phyloP scores from a whole-genome alignment of 108 stramenopile genomes.

The Parmales sp. region DNA sequence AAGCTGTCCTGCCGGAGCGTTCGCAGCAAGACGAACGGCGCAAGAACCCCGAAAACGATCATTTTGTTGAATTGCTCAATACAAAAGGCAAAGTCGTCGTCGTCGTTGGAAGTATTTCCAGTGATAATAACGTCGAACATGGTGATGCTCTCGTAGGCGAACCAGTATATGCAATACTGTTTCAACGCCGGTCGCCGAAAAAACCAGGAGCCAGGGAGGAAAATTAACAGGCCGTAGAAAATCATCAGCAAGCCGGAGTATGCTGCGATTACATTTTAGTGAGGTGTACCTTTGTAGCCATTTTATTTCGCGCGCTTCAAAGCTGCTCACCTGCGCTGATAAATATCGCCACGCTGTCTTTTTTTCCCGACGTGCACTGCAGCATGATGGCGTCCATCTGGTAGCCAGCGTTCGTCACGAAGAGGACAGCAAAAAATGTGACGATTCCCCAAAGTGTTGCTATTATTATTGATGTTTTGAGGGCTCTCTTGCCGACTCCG shows the following conservation, averaged over 20 bases:
- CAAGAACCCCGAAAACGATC: constrained; percentile 4
- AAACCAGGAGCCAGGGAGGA: not conserved
- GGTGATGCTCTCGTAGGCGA: constrained; percentile 4
- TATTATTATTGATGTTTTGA: not conserved
- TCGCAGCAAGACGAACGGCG: constrained; percentile 15
- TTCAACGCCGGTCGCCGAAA: not conserved
- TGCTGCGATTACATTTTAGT: not conserved
- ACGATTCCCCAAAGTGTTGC: not conserved
- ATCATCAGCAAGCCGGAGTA: not conserved
- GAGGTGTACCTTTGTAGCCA: not conserved
- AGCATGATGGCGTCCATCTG: constrained; percentile 1
- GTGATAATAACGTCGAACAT: constrained; percentile 4
- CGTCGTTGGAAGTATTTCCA: too few species aligned
- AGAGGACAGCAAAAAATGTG: not conserved
- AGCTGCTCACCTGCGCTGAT: not conserved
- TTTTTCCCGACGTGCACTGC: not conserved
- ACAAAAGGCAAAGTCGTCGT: not conserved
- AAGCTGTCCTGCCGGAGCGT: constrained; percentile 18
- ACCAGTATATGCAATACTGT: not conserved
- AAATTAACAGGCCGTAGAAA: not conserved
- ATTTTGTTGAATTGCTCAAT: constrained; percentile 3
- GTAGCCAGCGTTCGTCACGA: not conserved
- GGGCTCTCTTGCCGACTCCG: constrained; percentile 2
- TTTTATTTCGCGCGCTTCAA: not conserved
- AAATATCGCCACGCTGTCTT: not conserved